Evolutionary conservation across 805 yeast genomes (phyloP).

Genomic region (Torulaspora franciscae): DNA sequence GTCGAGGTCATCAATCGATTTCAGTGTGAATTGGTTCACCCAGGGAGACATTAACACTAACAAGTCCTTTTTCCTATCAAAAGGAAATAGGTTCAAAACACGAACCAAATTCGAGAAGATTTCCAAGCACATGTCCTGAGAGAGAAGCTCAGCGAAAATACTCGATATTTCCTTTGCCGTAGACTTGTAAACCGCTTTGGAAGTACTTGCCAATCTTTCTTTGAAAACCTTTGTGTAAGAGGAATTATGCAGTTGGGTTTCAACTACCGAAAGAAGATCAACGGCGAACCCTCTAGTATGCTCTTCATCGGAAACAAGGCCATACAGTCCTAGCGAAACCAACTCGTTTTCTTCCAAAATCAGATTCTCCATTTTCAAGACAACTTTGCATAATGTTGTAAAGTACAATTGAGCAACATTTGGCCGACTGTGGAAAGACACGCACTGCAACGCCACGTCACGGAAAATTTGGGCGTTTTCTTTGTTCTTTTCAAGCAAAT

Average conservation of each 20-base stretch:
- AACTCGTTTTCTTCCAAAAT: slow-evolving; percentile 58
- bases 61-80: slow-evolving; percentile 66
- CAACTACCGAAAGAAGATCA: slow-evolving; percentile 61
- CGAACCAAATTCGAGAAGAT: slow-evolving; percentile 70
- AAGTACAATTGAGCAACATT: slow-evolving; percentile 65
- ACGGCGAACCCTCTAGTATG: slow-evolving; percentile 71
- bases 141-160: slow-evolving; percentile 56
- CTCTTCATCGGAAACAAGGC: slow-evolving; percentile 67
- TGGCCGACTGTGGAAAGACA: slow-evolving; percentile 46
- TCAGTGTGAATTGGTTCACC: slow-evolving; percentile 78
- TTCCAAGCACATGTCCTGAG: slow-evolving; percentile 53
- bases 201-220: slow-evolving; percentile 67
- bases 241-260: slow-evolving; percentile 51
- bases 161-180: slow-evolving; percentile 77
- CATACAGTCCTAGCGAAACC: slow-evolving; percentile 69
- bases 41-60: slow-evolving; percentile 82
- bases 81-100: slow-evolving; percentile 56
- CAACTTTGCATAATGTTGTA: slow-evolving; percentile 60
- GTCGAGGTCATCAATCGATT: slow-evolving; percentile 42
- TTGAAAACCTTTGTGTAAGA: slow-evolving; percentile 53
- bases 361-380: slow-evolving; percentile 46
- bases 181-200: slow-evolving; percentile 80
- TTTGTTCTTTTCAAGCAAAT: slow-evolving; percentile 58
- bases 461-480: slow-evolving; percentile 46
- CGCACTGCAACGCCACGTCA: slow-evolving; percentile 69